phyloP scores from a whole-genome alignment of 371 early-diverging fungal genomes.

The Mucor racemosus region DNA sequence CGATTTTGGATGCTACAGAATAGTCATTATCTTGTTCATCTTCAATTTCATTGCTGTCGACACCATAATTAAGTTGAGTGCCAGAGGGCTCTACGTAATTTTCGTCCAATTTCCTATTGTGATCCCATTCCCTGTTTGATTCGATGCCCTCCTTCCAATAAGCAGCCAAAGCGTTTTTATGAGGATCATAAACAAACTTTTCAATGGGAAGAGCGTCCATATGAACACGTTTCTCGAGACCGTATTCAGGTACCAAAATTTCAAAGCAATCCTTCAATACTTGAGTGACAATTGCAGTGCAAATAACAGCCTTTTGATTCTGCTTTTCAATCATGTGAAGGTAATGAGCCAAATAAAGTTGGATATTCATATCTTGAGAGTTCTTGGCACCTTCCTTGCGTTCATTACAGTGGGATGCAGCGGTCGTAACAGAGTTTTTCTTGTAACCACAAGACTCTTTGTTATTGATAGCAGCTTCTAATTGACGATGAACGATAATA shows the following conservation, averaged over 20 bases:
- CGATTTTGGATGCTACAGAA: conserved; percentile 18
- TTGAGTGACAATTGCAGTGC: conserved; percentile 55
- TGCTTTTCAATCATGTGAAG: conserved; percentile 51
- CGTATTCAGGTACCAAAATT: conserved; percentile 76
- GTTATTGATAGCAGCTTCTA: conserved; percentile 55
- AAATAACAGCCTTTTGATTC: conserved; percentile 35
- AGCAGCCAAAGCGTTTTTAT: conserved; percentile 34
- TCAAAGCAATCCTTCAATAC: conserved; percentile 65
- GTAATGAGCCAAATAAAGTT: conserved; percentile 76
- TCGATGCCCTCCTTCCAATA: conserved; percentile 55
- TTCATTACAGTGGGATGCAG: conserved; percentile 80
- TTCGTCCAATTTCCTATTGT: conserved; percentile 15
- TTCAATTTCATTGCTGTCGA: background rate
- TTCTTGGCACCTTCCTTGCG: conserved; percentile 80
- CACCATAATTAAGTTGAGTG: conserved; percentile 11
- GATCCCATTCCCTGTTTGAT: conserved; percentile 17
- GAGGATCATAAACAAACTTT: conserved; percentile 46
- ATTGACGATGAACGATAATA: conserved; percentile 96
- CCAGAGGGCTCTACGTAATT: conserved; percentile 11
- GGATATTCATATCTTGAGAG: conserved; percentile 83
- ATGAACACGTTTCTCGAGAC: conserved; percentile 72
- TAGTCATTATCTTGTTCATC: conserved; percentile 18
- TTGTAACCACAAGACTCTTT: conserved; percentile 48
- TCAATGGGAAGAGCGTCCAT: conserved; percentile 65
- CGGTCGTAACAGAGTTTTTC: conserved; percentile 49